These are phyloP conservation scores for Cladosporium sp. DNA, from an alignment of 2,329 filamentous ascomycete species.

Conservation along the genomic window DNA sequence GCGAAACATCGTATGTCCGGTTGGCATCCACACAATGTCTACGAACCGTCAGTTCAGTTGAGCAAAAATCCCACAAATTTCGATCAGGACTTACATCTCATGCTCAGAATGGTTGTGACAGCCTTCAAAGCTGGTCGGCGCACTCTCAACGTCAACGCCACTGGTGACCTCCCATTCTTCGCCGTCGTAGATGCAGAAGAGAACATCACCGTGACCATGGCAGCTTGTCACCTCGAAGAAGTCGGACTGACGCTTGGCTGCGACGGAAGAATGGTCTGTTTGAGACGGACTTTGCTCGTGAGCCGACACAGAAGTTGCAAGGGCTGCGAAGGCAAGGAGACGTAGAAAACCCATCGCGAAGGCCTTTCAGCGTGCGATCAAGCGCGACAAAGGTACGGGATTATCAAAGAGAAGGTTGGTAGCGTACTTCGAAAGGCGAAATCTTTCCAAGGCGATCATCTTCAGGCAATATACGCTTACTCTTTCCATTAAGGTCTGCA, in stretches of 20 bases:
- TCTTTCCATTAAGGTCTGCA: constrained; percentile 6
- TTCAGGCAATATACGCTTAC: constrained; percentile 7
- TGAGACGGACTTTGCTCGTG: background rate
- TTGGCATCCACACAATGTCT: constrained; percentile 7
- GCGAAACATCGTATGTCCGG: constrained; percentile 5
- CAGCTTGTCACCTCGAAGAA: constrained; percentile 1
- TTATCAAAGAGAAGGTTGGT: background rate
- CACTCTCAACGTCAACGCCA: background rate
- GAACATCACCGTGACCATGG: background rate
- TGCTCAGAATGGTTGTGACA: background rate
- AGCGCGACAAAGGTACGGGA: background rate
- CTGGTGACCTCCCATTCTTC: constrained; percentile 10
- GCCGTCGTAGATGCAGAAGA: constrained; percentile 7
- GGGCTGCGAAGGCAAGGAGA: background rate
- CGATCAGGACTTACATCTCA: background rate
- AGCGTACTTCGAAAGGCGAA: background rate
- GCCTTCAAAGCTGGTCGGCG: background rate
- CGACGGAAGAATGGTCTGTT: too few relatives aligned
- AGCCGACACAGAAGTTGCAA: background rate
- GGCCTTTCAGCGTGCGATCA: background rate
- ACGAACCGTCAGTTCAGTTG: background rate
- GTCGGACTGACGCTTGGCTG: background rate
- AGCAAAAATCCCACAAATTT: too few relatives aligned
- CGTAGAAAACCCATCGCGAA: background rate
- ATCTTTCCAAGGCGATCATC: background rate